These are phyloP conservation scores for Lipomyces anomalus DNA, from an alignment of 805 yeast genomes.

Conservation along the genomic window DNA sequence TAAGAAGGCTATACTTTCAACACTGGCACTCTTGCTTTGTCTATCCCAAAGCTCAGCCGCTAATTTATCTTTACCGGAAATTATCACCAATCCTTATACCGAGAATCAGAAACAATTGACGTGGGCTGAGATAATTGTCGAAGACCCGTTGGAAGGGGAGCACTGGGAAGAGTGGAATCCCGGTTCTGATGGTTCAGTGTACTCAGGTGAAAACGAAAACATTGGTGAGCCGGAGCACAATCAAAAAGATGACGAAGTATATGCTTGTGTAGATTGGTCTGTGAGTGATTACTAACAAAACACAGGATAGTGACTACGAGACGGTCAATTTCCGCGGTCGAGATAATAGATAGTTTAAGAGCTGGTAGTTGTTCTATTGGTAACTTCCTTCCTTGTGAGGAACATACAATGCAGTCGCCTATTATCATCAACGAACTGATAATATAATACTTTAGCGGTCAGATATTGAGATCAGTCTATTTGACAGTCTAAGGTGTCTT, in stretches of 20 bases:
- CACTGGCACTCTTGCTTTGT: conserved; percentile 23
- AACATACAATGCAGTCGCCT: too few species aligned
- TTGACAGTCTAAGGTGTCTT: too few species aligned
- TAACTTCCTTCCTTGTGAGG: too few species aligned
- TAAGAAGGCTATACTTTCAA: conserved; percentile 2
- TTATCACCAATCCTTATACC: conserved; percentile 3
- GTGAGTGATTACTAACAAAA: background rate
- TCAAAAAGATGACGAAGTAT: background rate
- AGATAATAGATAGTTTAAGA: too few species aligned
- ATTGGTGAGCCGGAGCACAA: background rate
- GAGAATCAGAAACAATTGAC: conserved; percentile 5
- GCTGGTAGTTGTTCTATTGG: too few species aligned
- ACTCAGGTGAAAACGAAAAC: conserved; percentile 8
- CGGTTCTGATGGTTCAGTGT: background rate
- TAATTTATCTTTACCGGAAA: conserved; percentile 6
- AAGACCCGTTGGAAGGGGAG: conserved; percentile 30
- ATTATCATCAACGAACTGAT: too few species aligned
- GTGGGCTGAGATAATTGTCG: conserved; percentile 29
- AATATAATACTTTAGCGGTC: too few species aligned
- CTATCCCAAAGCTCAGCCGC: conserved; percentile 19
- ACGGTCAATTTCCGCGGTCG: conserved; percentile 17
- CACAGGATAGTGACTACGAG: conserved; percentile 17
- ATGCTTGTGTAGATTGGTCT: background rate
- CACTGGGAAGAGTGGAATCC: conserved; percentile 28
- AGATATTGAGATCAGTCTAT: too few species aligned